Evolutionary conservation across 140 eudicot genomes (phyloP), one percentile per base, ranked within the genome.

Genomic region (Anethum foeniculum): DNA sequence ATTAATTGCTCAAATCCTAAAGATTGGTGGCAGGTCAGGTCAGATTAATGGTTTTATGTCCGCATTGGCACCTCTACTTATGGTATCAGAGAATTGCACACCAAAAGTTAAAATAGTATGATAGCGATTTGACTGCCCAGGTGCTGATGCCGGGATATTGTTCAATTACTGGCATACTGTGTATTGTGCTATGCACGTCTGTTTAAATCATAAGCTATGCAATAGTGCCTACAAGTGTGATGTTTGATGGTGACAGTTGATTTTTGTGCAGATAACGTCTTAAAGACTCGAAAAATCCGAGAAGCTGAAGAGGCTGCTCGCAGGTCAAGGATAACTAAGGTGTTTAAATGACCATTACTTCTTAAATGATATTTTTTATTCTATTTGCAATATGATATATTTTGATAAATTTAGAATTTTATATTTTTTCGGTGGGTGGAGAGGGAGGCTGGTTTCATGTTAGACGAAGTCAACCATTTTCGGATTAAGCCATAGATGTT

Each of bases 251-350:
- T 62, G 69, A 25, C 12, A 32, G 72, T 79, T 65, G 49, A 60
- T 64, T 44, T 79, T 81, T 58, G 69, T 62, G 80, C 84, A 93
- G 98, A 94, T 84, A 94, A 94, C 80, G 78, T 80, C 71, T 72
- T 94, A 82, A 94, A 94, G 90, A 94, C 97, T 28, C 85, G 85
- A 79, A 94, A 94, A 81, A 81, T 92, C 30, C 86, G 98, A 71
- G 98, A 94, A 7, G 97, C 96, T 25, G 98, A 94, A 85, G 80
- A 77, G 76, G 97, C 98, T 79, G 94, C 94, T 65, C 89, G 96
- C 49, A 89, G 96, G 68, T 86, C 98, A 78, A 89, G 84, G 88
- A 86, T 90, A 18, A 89, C 97, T 52, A 92, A 94, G 94, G 97
- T 92, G 77, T 47, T 82, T 79, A 32, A 27, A 1, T 32, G 41